Conservation (phyloP, 1,139 yeast genomes). For the Debaryomyces robertsiae region DNA sequence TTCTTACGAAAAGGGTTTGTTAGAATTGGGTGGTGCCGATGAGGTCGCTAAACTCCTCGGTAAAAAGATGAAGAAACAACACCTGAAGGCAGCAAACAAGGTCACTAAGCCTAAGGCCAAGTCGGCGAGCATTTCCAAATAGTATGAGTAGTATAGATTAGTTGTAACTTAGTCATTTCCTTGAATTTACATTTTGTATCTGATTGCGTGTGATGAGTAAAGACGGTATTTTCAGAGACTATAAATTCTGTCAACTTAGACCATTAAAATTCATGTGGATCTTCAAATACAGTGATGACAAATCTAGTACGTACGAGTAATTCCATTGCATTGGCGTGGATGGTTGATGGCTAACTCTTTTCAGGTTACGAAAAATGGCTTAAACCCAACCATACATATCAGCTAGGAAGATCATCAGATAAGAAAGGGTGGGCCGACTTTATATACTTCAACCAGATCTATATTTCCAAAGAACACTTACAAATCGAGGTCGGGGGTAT, state of each 20-base stretch:
- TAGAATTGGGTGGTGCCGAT: conserved; percentile 78
- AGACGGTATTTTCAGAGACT: no score
- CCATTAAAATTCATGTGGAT: conserved; percentile 15
- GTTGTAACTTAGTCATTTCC: conserved; percentile 6
- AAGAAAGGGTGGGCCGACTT: conserved; percentile 17
- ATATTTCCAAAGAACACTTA: conserved; percentile 37
- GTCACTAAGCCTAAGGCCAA: conserved; percentile 16
- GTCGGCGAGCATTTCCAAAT: conserved; percentile 5
- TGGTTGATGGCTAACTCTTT: neutral
- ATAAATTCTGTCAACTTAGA: no score
- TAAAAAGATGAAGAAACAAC: conserved; percentile 32
- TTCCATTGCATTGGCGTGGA: neutral
- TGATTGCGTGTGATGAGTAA: conserved; percentile 3
- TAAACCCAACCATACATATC: conserved; percentile 23
- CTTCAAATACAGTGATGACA: conserved; percentile 8
- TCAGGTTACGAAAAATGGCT: conserved; percentile 14
- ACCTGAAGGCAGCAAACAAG: conserved; percentile 15
- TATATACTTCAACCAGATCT: conserved; percentile 24
- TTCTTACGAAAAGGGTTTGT: conserved; percentile 72
- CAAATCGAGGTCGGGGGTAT: conserved; percentile 22
- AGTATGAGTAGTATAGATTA: conserved; percentile 7
- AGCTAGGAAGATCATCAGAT: conserved; percentile 34
- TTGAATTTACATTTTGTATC: conserved; percentile 2
- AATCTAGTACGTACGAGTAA: conserved; percentile 6
- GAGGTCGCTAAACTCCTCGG: conserved; percentile 55